Conservation (phyloP, 345 rosid species). For the Hibiscus tridactylites region DNA sequence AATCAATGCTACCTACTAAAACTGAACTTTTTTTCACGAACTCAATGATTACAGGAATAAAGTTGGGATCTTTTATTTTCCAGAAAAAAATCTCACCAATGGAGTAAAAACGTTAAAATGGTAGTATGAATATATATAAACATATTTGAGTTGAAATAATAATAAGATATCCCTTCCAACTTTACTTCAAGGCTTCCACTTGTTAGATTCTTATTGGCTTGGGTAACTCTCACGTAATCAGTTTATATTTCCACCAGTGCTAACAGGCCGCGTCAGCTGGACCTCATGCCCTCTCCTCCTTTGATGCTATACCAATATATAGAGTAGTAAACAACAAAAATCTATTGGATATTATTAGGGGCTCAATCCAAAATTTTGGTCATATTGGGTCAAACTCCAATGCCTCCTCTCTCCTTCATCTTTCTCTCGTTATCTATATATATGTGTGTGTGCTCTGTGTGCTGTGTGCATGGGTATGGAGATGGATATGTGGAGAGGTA, state of each 20-base stretch:
- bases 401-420: neutral
- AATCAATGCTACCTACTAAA: too few relatives aligned
- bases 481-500: neutral
- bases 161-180: neutral
- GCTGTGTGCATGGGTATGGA: conserved; percentile 6
- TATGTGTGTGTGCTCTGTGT: neutral
- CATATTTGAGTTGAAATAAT: neutral
- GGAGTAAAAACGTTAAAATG: neutral
- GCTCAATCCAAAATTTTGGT: neutral
- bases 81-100: too few relatives aligned
- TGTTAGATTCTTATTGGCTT: too few relatives aligned
- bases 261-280: conserved; percentile 20
- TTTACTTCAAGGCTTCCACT: too few relatives aligned
- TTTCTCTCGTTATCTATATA: neutral
- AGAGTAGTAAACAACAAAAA: neutral
- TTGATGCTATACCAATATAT: conserved; percentile 6
- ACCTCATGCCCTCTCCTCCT: conserved; percentile 4
- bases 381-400: neutral
- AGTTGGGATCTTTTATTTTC: too few relatives aligned
- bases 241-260: conserved; percentile 16
- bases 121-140: too few relatives aligned
- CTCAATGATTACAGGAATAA: too few relatives aligned
- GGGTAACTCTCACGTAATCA: too few relatives aligned
- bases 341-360: too few relatives aligned
- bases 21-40: too few relatives aligned